A percentile compares a stretch with the other conserved stretches of the same genome.
Conservation (phyloP, 306 rosid genomes). For the Quercus dentata region DNA sequence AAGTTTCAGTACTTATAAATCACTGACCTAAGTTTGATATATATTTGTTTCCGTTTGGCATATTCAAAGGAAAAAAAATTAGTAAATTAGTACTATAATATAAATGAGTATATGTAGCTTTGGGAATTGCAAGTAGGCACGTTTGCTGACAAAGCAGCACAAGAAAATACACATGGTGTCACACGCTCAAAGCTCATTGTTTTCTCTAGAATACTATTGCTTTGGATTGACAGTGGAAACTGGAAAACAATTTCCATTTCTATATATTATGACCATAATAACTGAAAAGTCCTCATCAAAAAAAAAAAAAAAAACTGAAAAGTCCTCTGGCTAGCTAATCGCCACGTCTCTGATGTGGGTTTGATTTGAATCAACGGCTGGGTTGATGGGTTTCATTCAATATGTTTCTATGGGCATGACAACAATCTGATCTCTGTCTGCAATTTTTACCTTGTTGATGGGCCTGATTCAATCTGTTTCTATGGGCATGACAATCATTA, state of each 20-base stretch:
- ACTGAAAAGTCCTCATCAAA: no score
- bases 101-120: not conserved
- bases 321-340: no score
- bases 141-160: slow-evolving; percentile 27
- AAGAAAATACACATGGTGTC: slow-evolving; percentile 14
- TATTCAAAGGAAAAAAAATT: not conserved
- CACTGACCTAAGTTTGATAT: not conserved
- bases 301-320: no score
- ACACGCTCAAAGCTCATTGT: not conserved
- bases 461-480: no score
- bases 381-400: not conserved
- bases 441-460: no score
- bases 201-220: not conserved
- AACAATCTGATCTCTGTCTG: no score
- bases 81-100: not conserved
- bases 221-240: not conserved
- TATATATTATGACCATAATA: no score
- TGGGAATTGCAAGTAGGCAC: slow-evolving; percentile 17
- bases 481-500: no score
- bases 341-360: not conserved
- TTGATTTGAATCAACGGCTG: not conserved
- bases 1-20: not conserved
- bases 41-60: not conserved
- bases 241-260: no score
- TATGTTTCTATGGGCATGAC: no score